Evolutionary conservation across 108 stramenopile species (phyloP).

Genomic region (Skeletonema grethae): DNA sequence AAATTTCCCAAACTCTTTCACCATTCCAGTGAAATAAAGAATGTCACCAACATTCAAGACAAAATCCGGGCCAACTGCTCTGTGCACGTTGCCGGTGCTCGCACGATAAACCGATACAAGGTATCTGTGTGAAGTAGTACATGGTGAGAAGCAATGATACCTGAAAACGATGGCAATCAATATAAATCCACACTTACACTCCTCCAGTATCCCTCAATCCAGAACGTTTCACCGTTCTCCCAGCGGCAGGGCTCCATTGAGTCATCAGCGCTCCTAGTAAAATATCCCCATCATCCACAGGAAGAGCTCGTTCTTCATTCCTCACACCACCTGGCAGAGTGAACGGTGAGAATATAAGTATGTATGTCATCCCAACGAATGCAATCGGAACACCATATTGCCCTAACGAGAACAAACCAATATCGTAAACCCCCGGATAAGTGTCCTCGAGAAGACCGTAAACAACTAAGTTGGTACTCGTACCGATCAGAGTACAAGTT

Average conservation of each 20-base stretch:
- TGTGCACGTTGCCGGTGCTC: constrained; percentile 79
- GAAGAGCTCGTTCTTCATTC: constrained; percentile 20
- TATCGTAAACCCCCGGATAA: constrained; percentile 44
- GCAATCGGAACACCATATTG: constrained; percentile 82
- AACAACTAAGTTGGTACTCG: constrained; percentile 88
- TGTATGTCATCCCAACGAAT: constrained; percentile 70
- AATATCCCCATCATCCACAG: constrained; percentile 55
- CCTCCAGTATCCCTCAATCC: constrained; percentile 75
- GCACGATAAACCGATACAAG: constrained; percentile 84
- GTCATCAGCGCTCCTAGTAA: constrained; percentile 75
- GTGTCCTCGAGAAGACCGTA: constrained; percentile 55
- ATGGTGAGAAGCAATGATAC: constrained; percentile 2
- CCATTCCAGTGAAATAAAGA: constrained; percentile 85
- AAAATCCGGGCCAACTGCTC: constrained; percentile 89
- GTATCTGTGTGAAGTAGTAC: constrained; percentile 59
- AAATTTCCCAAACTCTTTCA: constrained; percentile 82
- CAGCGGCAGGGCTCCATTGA: constrained; percentile 78
- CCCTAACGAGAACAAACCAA: constrained; percentile 80
- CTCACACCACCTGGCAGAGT: constrained; percentile 66
- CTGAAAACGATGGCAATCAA: not conserved
- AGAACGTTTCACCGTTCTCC: constrained; percentile 71
- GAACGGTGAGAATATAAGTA: constrained; percentile 65
- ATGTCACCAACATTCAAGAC: constrained; percentile 83
- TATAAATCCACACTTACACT: not conserved
- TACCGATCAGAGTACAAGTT: constrained; percentile 90